phyloP scores from a whole-genome alignment of 768 basidiomycete species.

The Tulasnella sp. region DNA sequence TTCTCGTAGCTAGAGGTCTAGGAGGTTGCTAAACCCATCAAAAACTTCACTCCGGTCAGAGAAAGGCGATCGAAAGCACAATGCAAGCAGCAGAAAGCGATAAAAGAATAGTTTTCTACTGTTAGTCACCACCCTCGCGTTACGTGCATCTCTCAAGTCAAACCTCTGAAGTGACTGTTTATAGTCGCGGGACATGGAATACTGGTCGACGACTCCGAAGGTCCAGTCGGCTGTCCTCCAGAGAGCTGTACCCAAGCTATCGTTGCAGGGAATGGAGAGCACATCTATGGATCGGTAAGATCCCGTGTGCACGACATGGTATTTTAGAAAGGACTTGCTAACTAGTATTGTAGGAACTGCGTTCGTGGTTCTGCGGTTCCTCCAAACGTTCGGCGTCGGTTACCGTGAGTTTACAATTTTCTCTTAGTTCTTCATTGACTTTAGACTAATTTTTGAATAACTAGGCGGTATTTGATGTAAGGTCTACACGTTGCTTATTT shows the following conservation, averaged over 20 bases:
- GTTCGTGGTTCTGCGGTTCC: not conserved
- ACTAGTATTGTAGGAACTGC: not conserved
- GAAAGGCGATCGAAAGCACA: not conserved
- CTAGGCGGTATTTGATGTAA: not conserved
- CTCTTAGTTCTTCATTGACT: not conserved
- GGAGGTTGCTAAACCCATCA: not conserved
- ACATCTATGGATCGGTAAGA: not conserved
- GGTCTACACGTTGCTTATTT: not conserved
- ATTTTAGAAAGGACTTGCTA: not conserved
- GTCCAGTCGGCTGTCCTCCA: not conserved
- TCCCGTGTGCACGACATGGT: not conserved
- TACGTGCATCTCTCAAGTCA: not conserved
- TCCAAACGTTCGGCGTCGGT: not conserved
- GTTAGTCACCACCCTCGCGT: not conserved
- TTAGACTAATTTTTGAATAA: not conserved
- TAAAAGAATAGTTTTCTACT: not conserved
- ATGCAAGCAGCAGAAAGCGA: not conserved
- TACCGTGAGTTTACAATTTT: not conserved
- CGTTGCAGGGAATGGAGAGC: not conserved
- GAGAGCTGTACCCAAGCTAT: not conserved
- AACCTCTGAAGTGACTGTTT: not conserved
- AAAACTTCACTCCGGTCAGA: not conserved
- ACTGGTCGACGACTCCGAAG: not conserved
- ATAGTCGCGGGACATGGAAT: not conserved
- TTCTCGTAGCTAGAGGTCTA: not conserved